A percentile compares a stretch with the other conserved stretches of the same genome.
phyloP scores from a whole-genome alignment of 371 early-diverging fungal species.

The Haplosporangium sp. region DNA sequence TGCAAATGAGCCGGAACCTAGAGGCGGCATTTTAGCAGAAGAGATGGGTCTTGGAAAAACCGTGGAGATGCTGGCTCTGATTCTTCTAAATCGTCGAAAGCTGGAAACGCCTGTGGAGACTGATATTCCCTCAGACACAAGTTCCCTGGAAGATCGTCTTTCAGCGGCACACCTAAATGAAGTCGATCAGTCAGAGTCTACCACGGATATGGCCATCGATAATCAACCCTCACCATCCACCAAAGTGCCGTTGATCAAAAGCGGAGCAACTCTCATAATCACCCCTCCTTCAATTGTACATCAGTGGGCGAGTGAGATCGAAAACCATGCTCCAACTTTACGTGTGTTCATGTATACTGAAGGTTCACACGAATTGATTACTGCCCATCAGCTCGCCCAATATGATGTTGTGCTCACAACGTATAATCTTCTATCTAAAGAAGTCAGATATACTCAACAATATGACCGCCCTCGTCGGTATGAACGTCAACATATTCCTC shows the following conservation, averaged over 20 bases:
- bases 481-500: slow-evolving; percentile 57
- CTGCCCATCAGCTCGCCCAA: slow-evolving; percentile 50
- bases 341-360: slow-evolving; percentile 50
- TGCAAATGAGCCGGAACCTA: slow-evolving; percentile 6
- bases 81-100: slow-evolving; percentile 53
- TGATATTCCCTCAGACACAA: background rate
- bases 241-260: slow-evolving; percentile 18
- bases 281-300: slow-evolving; percentile 69
- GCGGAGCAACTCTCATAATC: slow-evolving; percentile 71
- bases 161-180: slow-evolving; percentile 13
- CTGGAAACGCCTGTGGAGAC: background rate
- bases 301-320: slow-evolving; percentile 75
- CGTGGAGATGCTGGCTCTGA: slow-evolving; percentile 68
- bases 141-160: slow-evolving; percentile 14
- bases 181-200: background rate
- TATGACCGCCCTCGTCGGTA: slow-evolving; percentile 35
- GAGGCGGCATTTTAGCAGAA: slow-evolving; percentile 66
- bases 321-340: slow-evolving; percentile 61
- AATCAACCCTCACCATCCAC: background rate
- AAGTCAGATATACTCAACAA: slow-evolving; percentile 61
- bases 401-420: slow-evolving; percentile 72
- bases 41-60: slow-evolving; percentile 83
- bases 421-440: slow-evolving; percentile 66
- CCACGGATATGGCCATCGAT: background rate
- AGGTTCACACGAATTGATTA: slow-evolving; percentile 36